Evolutionary conservation across 1,284 basidiomycete genomes (phyloP).

Genomic region (Moesziomyces antarcticus): DNA sequence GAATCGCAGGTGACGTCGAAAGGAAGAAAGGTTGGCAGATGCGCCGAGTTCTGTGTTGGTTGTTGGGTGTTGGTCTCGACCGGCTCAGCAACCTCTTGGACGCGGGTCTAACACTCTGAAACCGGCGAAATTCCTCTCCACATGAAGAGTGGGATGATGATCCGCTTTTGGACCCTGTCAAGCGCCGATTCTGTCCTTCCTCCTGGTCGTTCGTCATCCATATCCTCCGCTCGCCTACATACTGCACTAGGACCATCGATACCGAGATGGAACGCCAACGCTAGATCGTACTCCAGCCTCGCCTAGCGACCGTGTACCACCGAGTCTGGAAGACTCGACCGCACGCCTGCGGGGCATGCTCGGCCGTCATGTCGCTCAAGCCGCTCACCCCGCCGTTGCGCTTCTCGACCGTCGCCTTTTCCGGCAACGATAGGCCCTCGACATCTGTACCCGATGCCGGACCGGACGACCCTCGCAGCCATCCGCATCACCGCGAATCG

Average conservation of each 20-base stretch:
- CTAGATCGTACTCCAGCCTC: background rate
- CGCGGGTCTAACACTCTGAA: slow-evolving; percentile 13
- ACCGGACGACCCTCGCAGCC: slow-evolving; percentile 9
- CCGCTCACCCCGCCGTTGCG: slow-evolving; percentile 59
- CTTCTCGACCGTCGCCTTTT: slow-evolving; percentile 57
- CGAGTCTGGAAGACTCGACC: too few species aligned
- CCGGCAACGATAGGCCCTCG: slow-evolving; percentile 7
- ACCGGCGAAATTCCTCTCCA: slow-evolving; percentile 7
- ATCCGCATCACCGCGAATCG: slow-evolving; percentile 45
- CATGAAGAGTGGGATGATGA: background rate
- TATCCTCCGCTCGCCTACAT: too few species aligned
- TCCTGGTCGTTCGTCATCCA: too few species aligned
- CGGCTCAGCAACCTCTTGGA: background rate
- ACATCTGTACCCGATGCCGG: background rate
- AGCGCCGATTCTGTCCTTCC: too few species aligned
- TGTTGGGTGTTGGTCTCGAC: slow-evolving; percentile 41
- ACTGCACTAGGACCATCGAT: too few species aligned
- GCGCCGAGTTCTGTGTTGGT: too few species aligned
- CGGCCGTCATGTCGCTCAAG: slow-evolving; percentile 35
- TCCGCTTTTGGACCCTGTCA: slow-evolving; percentile 1
- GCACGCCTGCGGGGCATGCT: too few species aligned
- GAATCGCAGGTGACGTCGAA: too few species aligned
- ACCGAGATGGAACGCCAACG: too few species aligned
- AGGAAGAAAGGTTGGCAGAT: background rate
- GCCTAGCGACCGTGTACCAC: too few species aligned